phyloP scores from a whole-genome alignment of 2,329 filamentous ascomycete species.

The Xylaria multiplex region DNA sequence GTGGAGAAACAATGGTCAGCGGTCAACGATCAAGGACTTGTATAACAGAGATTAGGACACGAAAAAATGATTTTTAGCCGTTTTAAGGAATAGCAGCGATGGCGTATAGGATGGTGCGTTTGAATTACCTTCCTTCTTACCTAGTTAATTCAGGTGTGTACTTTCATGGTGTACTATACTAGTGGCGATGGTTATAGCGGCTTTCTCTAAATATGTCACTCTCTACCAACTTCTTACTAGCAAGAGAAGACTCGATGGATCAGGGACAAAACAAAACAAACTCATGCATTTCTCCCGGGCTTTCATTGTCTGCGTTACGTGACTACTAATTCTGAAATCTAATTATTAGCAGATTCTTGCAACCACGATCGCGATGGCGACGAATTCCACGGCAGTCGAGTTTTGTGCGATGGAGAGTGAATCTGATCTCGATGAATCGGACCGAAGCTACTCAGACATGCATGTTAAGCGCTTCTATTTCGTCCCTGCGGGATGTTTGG shows the following conservation, averaged over 20 bases:
- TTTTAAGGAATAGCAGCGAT: slow-evolving; percentile 3
- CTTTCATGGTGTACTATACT: background rate
- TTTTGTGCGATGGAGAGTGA: no score
- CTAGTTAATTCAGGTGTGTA: background rate
- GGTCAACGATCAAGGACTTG: background rate
- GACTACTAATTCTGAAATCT: background rate
- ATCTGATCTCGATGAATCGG: background rate
- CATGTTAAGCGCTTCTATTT: background rate
- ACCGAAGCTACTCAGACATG: slow-evolving; percentile 11
- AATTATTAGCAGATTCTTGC: no score
- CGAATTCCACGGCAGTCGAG: no score
- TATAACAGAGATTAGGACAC: slow-evolving; percentile 8
- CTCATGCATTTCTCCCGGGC: background rate
- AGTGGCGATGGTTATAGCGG: background rate
- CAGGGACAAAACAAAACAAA: background rate
- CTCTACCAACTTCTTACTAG: background rate
- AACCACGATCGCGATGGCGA: no score
- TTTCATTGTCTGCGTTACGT: background rate
- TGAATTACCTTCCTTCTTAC: background rate
- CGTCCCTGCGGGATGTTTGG: background rate
- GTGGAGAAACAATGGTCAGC: background rate
- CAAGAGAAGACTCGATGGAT: background rate
- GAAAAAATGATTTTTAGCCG: background rate
- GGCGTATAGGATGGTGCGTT: slow-evolving; percentile 1
- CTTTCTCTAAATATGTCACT: background rate